A percentile compares a stretch with the other conserved stretches of the same genome.
phyloP scores from a whole-genome alignment of 2,329 filamentous ascomycete genomes.

The Neofusicoccum laricinum region DNA sequence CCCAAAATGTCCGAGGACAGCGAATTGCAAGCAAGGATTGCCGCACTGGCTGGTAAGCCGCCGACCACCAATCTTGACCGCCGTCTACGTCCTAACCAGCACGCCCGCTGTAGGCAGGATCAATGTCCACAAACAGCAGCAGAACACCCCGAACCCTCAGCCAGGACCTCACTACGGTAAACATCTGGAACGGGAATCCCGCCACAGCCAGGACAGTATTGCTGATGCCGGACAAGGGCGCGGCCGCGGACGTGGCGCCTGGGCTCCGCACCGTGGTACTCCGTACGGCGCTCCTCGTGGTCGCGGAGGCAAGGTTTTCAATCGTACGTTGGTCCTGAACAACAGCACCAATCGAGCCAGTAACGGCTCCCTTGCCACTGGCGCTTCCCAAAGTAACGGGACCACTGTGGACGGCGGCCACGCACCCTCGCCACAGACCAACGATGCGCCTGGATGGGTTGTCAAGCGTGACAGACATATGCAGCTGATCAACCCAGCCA shows the following conservation, averaged over 20 bases:
- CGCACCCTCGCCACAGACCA: conserved; percentile 3
- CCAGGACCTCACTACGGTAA: conserved; percentile 11
- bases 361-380: background rate
- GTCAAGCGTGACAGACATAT: conserved; percentile 72
- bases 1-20: conserved; percentile 52
- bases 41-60: conserved; percentile 54
- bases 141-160: conserved; percentile 41
- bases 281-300: conserved; percentile 30
- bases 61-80: conserved; percentile 15
- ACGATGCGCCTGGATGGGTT: conserved; percentile 53
- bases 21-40: conserved; percentile 55
- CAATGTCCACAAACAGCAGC: conserved; percentile 67
- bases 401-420: background rate
- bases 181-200: conserved; percentile 37
- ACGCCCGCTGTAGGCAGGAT: conserved; percentile 62
- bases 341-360: conserved; percentile 26
- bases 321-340: conserved; percentile 66
- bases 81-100: conserved; percentile 2
- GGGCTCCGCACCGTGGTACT: conserved; percentile 29
- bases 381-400: conserved; percentile 17
- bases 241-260: conserved; percentile 18
- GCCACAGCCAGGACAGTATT: conserved; percentile 22
- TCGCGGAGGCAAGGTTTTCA: conserved; percentile 38
- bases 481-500: conserved; percentile 76
- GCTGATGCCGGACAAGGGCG: conserved; percentile 17